A percentile compares a stretch with the other conserved stretches of the same genome.
These are phyloP conservation scores for Phlyctochytrium arcticum DNA, from an alignment of 192 early-diverging fungal species.

Conservation along the genomic window DNA sequence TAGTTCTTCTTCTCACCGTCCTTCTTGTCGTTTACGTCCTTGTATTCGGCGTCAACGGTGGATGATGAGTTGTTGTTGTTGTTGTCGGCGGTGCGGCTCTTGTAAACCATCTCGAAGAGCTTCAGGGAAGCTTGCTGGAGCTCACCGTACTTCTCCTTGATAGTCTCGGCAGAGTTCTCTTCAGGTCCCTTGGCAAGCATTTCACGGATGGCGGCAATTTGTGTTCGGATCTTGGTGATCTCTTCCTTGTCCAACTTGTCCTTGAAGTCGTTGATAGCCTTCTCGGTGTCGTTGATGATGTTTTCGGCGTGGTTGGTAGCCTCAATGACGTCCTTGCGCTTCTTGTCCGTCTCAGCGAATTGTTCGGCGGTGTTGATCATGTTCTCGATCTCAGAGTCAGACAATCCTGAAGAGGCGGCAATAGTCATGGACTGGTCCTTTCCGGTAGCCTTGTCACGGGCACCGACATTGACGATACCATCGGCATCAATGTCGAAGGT, in stretches of 20 bases:
- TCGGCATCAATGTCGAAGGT: conserved; percentile 99
- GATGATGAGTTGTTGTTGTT: conserved; percentile 33
- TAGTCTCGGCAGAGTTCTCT: conserved; percentile 70
- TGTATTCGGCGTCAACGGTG: conserved; percentile 66
- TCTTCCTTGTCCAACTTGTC: conserved; percentile 87
- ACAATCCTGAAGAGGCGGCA: conserved; percentile 90
- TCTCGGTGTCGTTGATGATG: conserved; percentile 89
- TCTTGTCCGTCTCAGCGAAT: conserved; percentile 89
- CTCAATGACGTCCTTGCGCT: conserved; percentile 91
- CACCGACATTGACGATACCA: conserved; percentile 96
- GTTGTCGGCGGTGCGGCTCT: conserved; percentile 50
- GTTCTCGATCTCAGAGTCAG: conserved; percentile 91
- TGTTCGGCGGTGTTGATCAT: conserved; percentile 92
- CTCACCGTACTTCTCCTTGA: conserved; percentile 81
- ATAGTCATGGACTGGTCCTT: conserved; percentile 97
- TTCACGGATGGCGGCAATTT: conserved; percentile 80
- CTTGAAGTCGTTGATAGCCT: conserved; percentile 95
- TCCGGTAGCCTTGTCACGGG: conserved; percentile 95
- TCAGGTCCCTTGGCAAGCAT: conserved; percentile 71
- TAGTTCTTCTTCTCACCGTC: too few relatives aligned
- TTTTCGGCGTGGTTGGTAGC: conserved; percentile 89
- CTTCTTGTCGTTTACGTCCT: conserved; percentile 62
- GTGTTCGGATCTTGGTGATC: conserved; percentile 76
- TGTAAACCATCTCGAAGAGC: conserved; percentile 98
- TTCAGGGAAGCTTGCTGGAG: conserved; percentile 89